Evolutionary conservation across 129 eudicot species (phyloP).

Genomic region (Ambrosia trifida): DNA sequence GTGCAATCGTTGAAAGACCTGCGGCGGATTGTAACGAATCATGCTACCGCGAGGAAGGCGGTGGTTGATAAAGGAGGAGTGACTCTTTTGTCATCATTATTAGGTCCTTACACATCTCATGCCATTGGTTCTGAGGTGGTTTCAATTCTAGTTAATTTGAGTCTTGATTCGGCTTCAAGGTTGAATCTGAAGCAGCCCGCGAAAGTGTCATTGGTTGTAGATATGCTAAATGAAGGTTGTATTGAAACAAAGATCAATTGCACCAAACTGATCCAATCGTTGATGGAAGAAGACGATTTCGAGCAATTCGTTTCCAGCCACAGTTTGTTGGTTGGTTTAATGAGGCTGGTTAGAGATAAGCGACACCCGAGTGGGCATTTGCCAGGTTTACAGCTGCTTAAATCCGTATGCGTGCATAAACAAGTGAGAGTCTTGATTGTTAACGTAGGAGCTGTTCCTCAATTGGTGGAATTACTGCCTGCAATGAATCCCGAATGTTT

Average conservation of each 20-base stretch:
- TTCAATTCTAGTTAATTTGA: constrained; percentile 48
- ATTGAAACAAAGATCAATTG: constrained; percentile 58
- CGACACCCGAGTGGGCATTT: constrained; percentile 40
- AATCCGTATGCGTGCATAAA: constrained; percentile 33
- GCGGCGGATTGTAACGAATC: constrained; percentile 36
- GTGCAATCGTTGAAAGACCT: constrained; percentile 46
- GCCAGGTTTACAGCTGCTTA: constrained; percentile 41
- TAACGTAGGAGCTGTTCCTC: constrained; percentile 46
- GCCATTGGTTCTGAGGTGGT: constrained; percentile 55
- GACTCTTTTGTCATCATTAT: constrained; percentile 29
- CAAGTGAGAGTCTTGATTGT: constrained; percentile 39
- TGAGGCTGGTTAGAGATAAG: constrained; percentile 47
- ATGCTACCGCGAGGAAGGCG: constrained; percentile 26
- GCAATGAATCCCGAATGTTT: constrained; percentile 46
- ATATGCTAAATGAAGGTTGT: constrained; percentile 57
- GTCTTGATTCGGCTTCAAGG: constrained; percentile 38
- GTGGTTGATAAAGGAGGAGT: constrained; percentile 50
- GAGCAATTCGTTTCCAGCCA: constrained; percentile 45
- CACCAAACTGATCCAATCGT: constrained; percentile 40
- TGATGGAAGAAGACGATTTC: constrained; percentile 47
- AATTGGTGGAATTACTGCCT: constrained; percentile 45
- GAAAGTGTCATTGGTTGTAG: constrained; percentile 46
- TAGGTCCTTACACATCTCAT: constrained; percentile 56
- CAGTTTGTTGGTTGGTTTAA: constrained; percentile 46
- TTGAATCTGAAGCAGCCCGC: constrained; percentile 46